Conservation (phyloP, 129 eudicot species). For the Helianthus tuberosus region DNA sequence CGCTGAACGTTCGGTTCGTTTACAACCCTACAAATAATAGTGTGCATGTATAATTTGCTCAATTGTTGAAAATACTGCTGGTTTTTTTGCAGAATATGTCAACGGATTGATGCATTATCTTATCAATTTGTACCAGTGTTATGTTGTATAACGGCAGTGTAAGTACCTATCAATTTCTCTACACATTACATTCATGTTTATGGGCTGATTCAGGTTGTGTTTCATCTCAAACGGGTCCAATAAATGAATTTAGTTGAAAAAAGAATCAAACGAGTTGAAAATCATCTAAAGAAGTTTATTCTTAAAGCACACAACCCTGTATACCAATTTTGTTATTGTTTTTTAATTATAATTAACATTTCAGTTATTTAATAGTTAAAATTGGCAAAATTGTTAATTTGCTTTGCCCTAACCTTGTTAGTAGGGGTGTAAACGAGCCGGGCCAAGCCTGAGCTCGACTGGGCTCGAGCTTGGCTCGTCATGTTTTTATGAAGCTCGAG, state of each 20-base stretch:
- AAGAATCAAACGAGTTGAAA: background rate
- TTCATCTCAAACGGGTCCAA: background rate
- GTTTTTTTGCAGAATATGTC: slow-evolving; percentile 28
- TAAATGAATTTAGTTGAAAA: background rate
- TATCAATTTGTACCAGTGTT: background rate
- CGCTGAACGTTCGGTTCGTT: too few relatives aligned
- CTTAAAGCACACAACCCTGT: background rate
- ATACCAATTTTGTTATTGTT: background rate
- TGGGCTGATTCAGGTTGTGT: background rate
- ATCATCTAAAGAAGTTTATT: background rate
- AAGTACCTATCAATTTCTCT: background rate
- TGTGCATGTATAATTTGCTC: background rate
- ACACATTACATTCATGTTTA: background rate
- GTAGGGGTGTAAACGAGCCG: too few relatives aligned
- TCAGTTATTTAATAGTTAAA: background rate
- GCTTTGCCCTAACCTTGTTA: background rate
- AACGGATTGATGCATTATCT: slow-evolving; percentile 24
- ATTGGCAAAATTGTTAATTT: background rate
- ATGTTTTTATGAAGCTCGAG: too few relatives aligned
- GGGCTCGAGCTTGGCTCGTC: too few relatives aligned
- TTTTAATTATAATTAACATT: background rate
- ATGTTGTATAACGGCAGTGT: slow-evolving; percentile 13
- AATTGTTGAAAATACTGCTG: background rate
- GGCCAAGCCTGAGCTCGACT: too few relatives aligned
- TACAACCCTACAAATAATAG: background rate